Base-by-base conservation (phyloP, 176 grass and related monocot species). In the Bonia amplexicaulis region DNA sequence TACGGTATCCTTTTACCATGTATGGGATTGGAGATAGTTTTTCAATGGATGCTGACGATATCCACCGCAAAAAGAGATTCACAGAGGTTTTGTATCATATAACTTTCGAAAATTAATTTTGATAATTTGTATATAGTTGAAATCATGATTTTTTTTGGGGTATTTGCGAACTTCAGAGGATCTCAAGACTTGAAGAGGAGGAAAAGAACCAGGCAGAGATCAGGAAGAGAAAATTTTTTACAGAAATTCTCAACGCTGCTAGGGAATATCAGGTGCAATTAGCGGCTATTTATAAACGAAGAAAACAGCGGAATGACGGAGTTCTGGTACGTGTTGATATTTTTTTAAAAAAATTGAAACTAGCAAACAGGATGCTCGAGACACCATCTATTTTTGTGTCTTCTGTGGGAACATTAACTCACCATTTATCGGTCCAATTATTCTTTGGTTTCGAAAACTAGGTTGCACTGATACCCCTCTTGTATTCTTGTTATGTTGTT, bases 271-370 rank as follows among this genome's bases (percentile, higher is more conserved):
- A 94, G 90, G 52, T 95, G 23, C 93, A 92, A 62, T 70, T 87
- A 79, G 76, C 72, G 25, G 92, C 84, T 88, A 78, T 88, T 40
- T 85, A 94, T 63, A 99, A 99, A 88, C 87, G 92, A 86, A 90
- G 92, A 89, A 99, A 99, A 63, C 96, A 96, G 65, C 83, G 93
- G 80, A 99, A 99, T 68, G 96, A 99, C 82, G 96, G 96, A 82
- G 78, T 99, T 94, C 84, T 84, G 96, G 96, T 99, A 80, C 49
- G 66, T 14, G 55, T 91, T 79, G 37, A 81, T 84, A 37, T 47
- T 68, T 17, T 51, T 17, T 29, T 69, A 44, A 42, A 42, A 41
- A 71, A 84, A 82, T 82, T 22, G 23, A 49, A 61, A 45, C 63
- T 74, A 67, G 39, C 48, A 49, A 46, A 66, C 60, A 49, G 57